These are phyloP conservation scores for Emmonsiellopsis sp. DNA, from an alignment of 2,329 filamentous ascomycete genomes.

Conservation along the genomic window DNA sequence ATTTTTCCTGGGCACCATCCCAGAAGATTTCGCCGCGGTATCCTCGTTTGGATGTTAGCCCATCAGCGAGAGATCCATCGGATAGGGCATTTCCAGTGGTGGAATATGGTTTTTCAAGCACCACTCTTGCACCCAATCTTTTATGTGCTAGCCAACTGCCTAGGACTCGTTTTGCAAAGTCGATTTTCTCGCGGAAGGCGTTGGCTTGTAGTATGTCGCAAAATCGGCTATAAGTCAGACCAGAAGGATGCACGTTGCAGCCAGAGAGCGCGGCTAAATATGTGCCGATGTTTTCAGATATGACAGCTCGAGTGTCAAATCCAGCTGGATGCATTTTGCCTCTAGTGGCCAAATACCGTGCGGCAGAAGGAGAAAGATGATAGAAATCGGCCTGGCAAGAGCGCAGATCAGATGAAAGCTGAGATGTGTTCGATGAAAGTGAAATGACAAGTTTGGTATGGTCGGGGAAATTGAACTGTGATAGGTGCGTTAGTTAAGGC, in stretches of 20 bases:
- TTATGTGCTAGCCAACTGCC: conserved; percentile 30
- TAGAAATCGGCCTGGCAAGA: conserved; percentile 38
- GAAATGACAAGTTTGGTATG: conserved; percentile 43
- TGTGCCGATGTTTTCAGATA: conserved; percentile 31
- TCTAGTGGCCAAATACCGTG: conserved; percentile 31
- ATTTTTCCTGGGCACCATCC: conserved; percentile 33
- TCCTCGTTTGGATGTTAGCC: background rate
- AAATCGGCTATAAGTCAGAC: conserved; percentile 27
- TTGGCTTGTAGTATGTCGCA: conserved; percentile 36
- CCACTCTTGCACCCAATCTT: conserved; percentile 26
- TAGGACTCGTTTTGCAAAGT: conserved; percentile 32
- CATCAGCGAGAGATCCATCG: background rate
- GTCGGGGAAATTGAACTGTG: conserved; percentile 42
- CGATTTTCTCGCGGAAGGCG: conserved; percentile 34
- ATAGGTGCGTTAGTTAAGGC: background rate
- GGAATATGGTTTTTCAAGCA: background rate
- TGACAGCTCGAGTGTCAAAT: conserved; percentile 32
- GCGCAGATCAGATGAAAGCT: conserved; percentile 13
- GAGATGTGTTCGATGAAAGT: conserved; percentile 14
- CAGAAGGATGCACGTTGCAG: conserved; percentile 17
- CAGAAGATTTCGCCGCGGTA: conserved; percentile 22
- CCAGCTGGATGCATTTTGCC: conserved; percentile 35
- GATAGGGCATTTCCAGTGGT: background rate
- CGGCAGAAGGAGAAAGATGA: conserved; percentile 37
- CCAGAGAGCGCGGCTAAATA: conserved; percentile 33